Conservation (phyloP, 257 asterid species). For the Fraxinus americana region DNA sequence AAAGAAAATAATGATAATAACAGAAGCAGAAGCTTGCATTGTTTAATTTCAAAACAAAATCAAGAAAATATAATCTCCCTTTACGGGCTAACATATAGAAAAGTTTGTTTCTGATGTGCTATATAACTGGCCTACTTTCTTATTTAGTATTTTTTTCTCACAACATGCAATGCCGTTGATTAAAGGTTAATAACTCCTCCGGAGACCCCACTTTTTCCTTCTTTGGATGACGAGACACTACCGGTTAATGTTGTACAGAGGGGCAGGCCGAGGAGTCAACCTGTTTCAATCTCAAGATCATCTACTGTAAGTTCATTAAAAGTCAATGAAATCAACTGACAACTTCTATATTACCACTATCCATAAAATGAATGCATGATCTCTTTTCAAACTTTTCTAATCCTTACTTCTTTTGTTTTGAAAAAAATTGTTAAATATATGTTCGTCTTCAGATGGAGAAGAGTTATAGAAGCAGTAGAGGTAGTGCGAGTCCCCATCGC, state of each 20-base stretch:
- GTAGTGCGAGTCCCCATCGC: conserved; percentile 93
- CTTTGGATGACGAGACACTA: conserved; percentile 80
- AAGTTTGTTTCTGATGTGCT: conserved; percentile 3
- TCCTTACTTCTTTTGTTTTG: conserved; percentile 13
- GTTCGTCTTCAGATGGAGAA: conserved; percentile 70
- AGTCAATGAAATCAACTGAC: conserved; percentile 1
- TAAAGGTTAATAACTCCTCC: conserved; percentile 97
- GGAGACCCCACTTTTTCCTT: conserved; percentile 89
- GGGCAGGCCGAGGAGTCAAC: conserved; percentile 94
- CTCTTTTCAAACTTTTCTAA: not conserved
- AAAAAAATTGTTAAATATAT: conserved; percentile 19
- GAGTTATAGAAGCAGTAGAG: conserved; percentile 66
- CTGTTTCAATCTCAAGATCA: conserved; percentile 81
- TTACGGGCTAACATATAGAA: conserved; percentile 1
- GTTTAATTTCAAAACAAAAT: not conserved
- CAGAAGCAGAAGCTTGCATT: not conserved
- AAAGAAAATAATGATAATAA: conserved; percentile 1
- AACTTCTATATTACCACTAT: not conserved
- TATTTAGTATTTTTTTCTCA: conserved; percentile 20
- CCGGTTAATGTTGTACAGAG: conserved; percentile 52
- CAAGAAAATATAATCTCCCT: not conserved
- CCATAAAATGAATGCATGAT: not conserved
- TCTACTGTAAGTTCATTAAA: conserved; percentile 60
- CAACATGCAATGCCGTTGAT: conserved; percentile 29
- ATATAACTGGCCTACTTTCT: conserved; percentile 9